Evolutionary conservation across 768 basidiomycete species (phyloP).

Genomic region (Boletus tomentosulus): DNA sequence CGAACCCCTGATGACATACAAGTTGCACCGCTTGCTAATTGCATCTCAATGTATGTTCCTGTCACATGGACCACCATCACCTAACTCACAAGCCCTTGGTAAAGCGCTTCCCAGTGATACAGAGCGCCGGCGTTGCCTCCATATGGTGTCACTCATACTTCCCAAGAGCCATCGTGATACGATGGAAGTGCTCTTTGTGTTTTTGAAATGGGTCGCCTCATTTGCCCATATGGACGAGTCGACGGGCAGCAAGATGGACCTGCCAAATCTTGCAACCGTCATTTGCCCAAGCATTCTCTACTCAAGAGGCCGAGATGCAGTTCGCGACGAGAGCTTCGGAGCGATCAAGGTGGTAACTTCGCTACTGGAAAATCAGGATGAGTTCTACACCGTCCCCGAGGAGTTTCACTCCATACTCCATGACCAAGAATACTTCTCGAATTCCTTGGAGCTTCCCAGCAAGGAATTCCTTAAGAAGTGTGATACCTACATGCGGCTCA

Average conservation of each 20-base stretch:
- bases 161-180: constrained; percentile 96
- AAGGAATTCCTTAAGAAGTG: constrained; percentile 97
- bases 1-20: constrained; percentile 93
- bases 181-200: constrained; percentile 95
- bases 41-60: constrained; percentile 75
- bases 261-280: constrained; percentile 92
- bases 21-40: constrained; percentile 84
- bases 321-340: constrained; percentile 88
- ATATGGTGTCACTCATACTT: constrained; percentile 79
- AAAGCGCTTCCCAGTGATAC: constrained; percentile 67
- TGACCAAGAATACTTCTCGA: constrained; percentile 90
- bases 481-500: constrained; percentile 81
- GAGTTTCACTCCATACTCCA: constrained; percentile 84
- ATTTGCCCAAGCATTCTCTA: constrained; percentile 98
- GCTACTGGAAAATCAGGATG: constrained; percentile 89
- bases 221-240: constrained; percentile 98
- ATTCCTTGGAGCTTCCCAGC: constrained; percentile 81
- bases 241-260: constrained; percentile 98
- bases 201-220: constrained; percentile 99
- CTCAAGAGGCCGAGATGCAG: constrained; percentile 77
- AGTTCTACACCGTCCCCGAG: constrained; percentile 90
- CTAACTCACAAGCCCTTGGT: constrained; percentile 10
- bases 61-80: background rate
- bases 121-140: constrained; percentile 80
- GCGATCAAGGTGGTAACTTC: constrained; percentile 83